A percentile compares a stretch with the other conserved stretches of the same genome.
Conservation (phyloP, 1,139 yeast genomes). For the Candida sp. region DNA sequence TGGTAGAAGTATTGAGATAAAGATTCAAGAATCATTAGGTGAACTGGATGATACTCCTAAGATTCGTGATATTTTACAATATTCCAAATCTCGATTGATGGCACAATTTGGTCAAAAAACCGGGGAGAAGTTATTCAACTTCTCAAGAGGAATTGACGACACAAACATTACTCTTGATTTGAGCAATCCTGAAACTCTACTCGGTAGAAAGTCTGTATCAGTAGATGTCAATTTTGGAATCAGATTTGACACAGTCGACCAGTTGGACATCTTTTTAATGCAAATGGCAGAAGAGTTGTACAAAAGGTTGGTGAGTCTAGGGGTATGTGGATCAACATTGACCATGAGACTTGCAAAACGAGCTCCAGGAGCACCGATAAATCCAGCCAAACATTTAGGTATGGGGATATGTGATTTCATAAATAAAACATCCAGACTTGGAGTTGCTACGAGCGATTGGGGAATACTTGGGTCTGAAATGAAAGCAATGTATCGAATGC, state of each 20-base stretch:
- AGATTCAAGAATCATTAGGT: constrained; percentile 28
- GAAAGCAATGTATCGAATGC: constrained; percentile 51
- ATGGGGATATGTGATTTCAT: constrained; percentile 74
- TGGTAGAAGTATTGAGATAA: constrained; percentile 52
- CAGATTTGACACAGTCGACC: constrained; percentile 56
- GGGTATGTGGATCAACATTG: constrained; percentile 53
- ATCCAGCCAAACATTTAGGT: constrained; percentile 79
- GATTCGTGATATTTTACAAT: constrained; percentile 29
- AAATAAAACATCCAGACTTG: constrained; percentile 59
- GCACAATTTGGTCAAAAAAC: constrained; percentile 62
- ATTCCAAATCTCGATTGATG: constrained; percentile 36
- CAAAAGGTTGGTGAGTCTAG: constrained; percentile 44
- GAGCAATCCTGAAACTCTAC: constrained; percentile 39
- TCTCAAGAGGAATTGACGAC: constrained; percentile 66
- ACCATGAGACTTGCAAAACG: constrained; percentile 66
- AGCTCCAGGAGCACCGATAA: constrained; percentile 62
- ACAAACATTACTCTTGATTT: constrained; percentile 50
- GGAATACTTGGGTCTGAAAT: constrained; percentile 62
- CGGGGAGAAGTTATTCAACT: constrained; percentile 60
- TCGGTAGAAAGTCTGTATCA: constrained; percentile 71
- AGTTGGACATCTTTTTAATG: constrained; percentile 62
- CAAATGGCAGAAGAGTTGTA: constrained; percentile 60
- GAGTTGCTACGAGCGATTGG: constrained; percentile 59
- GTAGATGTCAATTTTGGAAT: constrained; percentile 94
- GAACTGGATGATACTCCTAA: not conserved